Evolutionary conservation across 2,329 filamentous ascomycete species (phyloP).

Genomic region (Chrysoporthe deuterocubensis): DNA sequence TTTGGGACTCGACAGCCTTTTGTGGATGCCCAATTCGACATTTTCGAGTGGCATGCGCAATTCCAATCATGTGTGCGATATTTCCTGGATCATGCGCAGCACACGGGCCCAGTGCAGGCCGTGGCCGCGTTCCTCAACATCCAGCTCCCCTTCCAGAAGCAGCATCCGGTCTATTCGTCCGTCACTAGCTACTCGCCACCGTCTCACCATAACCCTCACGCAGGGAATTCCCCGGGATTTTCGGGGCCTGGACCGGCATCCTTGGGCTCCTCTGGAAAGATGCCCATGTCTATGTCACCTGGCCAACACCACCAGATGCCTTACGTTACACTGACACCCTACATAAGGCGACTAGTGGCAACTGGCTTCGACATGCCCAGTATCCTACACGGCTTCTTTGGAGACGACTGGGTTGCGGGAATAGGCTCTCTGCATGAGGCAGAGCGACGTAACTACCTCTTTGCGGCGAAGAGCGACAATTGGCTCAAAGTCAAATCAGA

Average conservation of each 20-base stretch:
- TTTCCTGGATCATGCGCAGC: constrained; percentile 90
- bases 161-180: constrained; percentile 49
- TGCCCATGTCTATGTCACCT: constrained; percentile 21
- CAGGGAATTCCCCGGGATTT: constrained; percentile 40
- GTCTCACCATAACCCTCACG: constrained; percentile 35
- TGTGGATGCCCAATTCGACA: constrained; percentile 65
- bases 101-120: constrained; percentile 80
- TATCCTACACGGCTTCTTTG: constrained; percentile 94
- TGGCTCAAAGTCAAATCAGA: constrained; percentile 89
- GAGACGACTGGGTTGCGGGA: constrained; percentile 85
- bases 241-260: constrained; percentile 28
- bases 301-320: constrained; percentile 32
- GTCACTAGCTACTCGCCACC: constrained; percentile 41
- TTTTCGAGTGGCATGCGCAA: constrained; percentile 90
- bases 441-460: constrained; percentile 92
- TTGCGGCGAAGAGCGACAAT: constrained; percentile 88
- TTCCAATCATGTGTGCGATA: constrained; percentile 90
- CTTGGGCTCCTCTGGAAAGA: constrained; percentile 15
- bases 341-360: constrained; percentile 85
- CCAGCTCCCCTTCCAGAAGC: constrained; percentile 80
- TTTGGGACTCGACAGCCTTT: constrained; percentile 44
- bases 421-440: constrained; percentile 83
- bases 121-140: constrained; percentile 93
- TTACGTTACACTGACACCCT: constrained; percentile 77
- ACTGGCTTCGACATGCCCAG: constrained; percentile 88